phyloP scores from a whole-genome alignment of 495 filamentous ascomycete genomes.

The Penicillium soppii region DNA sequence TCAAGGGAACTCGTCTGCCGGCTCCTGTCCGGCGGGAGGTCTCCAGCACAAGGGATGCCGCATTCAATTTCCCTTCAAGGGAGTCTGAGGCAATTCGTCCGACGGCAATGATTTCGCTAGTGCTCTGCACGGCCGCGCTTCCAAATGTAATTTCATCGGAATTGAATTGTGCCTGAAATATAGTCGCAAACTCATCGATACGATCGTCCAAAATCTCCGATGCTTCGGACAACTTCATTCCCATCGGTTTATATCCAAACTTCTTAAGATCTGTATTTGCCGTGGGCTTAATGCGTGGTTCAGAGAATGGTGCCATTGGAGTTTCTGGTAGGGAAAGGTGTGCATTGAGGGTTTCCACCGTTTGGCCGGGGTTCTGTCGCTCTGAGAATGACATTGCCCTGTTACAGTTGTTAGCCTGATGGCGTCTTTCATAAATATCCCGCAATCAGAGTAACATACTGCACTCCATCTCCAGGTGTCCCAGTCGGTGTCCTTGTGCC shows the following conservation, averaged over 20 bases:
- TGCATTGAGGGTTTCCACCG: slow-evolving; percentile 76
- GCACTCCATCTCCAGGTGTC: slow-evolving; percentile 19
- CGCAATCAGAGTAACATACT: slow-evolving; percentile 23
- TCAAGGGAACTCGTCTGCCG: slow-evolving; percentile 76
- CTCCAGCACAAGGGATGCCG: slow-evolving; percentile 81
- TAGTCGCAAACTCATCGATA: slow-evolving; percentile 78
- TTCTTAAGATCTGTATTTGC: slow-evolving; percentile 85
- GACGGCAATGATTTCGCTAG: slow-evolving; percentile 82
- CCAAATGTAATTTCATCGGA: slow-evolving; percentile 83
- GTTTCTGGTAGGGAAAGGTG: slow-evolving; percentile 68
- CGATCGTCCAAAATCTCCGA: slow-evolving; percentile 92
- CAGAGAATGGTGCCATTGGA: slow-evolving; percentile 67
- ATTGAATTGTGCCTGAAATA: slow-evolving; percentile 71
- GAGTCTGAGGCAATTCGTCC: slow-evolving; percentile 88
- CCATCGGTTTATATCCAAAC: slow-evolving; percentile 85
- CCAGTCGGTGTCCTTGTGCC: slow-evolving; percentile 30
- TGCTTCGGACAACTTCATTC: slow-evolving; percentile 88
- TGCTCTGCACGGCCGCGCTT: slow-evolving; percentile 79
- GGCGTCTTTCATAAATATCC: background rate
- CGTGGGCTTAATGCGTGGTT: slow-evolving; percentile 76
- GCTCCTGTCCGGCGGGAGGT: slow-evolving; percentile 82
- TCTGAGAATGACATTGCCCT: slow-evolving; percentile 64
- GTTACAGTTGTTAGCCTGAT: slow-evolving; percentile 11
- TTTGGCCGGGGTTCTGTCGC: slow-evolving; percentile 74
- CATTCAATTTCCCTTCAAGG: slow-evolving; percentile 77